Conservation (phyloP, 1,284 basidiomycete genomes). For the Anthracocystis walkeri region DNA sequence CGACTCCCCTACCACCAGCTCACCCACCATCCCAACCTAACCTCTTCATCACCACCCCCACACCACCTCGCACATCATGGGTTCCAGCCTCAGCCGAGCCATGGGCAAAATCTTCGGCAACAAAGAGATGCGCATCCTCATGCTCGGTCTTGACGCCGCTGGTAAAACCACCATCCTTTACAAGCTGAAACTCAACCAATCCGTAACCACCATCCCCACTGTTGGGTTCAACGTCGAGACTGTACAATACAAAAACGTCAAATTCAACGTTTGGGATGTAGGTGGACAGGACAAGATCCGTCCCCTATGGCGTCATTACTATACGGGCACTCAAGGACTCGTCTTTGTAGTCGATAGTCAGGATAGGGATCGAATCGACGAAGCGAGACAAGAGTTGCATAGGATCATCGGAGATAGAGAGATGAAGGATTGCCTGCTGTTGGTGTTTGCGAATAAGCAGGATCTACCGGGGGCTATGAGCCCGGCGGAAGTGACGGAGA, state of each 20-base stretch:
- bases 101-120: slow-evolving; percentile 93
- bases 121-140: slow-evolving; percentile 92
- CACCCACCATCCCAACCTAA: too few relatives aligned
- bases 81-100: slow-evolving; percentile 75
- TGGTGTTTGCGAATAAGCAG: slow-evolving; percentile 99
- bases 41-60: background rate
- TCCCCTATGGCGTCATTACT: slow-evolving; percentile 92
- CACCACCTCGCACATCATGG: slow-evolving; percentile 42
- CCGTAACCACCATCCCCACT: slow-evolving; percentile 98
- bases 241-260: slow-evolving; percentile 71
- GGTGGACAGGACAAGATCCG: slow-evolving; percentile 72
- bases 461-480: slow-evolving; percentile 99
- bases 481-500: slow-evolving; percentile 97
- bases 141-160: slow-evolving; percentile 94
- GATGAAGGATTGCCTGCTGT: slow-evolving; percentile 95
- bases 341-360: slow-evolving; percentile 79
- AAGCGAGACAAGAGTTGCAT: slow-evolving; percentile 95
- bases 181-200: slow-evolving; percentile 99
- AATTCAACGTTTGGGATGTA: slow-evolving; percentile 70
- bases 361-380: slow-evolving; percentile 93
- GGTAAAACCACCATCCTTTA: slow-evolving; percentile 86
- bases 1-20: background rate
- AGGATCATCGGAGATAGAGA: slow-evolving; percentile 96
- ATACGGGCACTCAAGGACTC: slow-evolving; percentile 75
- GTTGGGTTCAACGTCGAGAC: slow-evolving; percentile 76